Conservation (phyloP, 371 early-diverging fungal genomes). For the Mortierella sp. region DNA sequence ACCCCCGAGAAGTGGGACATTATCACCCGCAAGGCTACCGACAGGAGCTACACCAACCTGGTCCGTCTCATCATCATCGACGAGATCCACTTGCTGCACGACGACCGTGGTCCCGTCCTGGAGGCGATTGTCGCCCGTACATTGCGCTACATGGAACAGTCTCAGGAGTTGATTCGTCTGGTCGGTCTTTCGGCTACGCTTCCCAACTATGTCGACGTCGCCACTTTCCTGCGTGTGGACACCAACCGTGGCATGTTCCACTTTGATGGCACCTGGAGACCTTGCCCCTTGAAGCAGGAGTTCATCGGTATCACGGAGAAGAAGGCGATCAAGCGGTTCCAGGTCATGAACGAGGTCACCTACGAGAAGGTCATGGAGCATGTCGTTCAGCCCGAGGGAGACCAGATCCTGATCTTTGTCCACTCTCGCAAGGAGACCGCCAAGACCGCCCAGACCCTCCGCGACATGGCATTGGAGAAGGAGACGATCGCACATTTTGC, state of each 20-base stretch:
- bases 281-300: conserved; percentile 95
- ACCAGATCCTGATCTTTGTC: conserved; percentile 98
- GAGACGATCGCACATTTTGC: conserved; percentile 87
- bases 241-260: conserved; percentile 87
- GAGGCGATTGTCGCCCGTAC: conserved; percentile 98
- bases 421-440: conserved; percentile 98
- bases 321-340: conserved; percentile 93
- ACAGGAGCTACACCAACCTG: conserved; percentile 90
- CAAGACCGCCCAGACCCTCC: conserved; percentile 91
- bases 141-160: conserved; percentile 90
- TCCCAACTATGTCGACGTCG: conserved; percentile 99
- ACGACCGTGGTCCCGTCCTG: conserved; percentile 98
- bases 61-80: conserved; percentile 98
- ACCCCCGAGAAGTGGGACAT: conserved; percentile 99
- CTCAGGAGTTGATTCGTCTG: conserved; percentile 93
- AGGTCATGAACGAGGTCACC: conserved; percentile 96
- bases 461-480: conserved; percentile 92
- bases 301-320: conserved; percentile 94
- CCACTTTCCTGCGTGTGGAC: conserved; percentile 94
- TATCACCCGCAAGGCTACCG: conserved; percentile 96
- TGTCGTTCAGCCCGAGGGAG: conserved; percentile 73
- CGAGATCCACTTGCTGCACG: conserved; percentile 99
- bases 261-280: conserved; percentile 95
- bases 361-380: conserved; percentile 95
- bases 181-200: conserved; percentile 99